Evolutionary conservation across 2,329 filamentous ascomycete species (phyloP).

Genomic region (Apiospora kogelbergensis): DNA sequence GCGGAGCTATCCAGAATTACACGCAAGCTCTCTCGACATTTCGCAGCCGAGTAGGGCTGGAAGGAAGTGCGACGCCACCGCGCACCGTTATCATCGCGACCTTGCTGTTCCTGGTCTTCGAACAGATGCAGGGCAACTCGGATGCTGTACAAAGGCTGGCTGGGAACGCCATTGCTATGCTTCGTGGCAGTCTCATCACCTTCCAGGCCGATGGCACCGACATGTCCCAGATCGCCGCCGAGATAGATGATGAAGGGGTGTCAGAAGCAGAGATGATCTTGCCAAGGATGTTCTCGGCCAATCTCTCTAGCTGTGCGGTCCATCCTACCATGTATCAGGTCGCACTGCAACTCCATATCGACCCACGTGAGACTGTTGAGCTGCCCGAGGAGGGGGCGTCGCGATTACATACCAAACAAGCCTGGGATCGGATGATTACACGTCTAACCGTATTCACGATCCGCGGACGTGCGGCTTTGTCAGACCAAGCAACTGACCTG

Average conservation of each 20-base stretch:
- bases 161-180: not conserved
- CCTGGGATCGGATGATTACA: slow-evolving; percentile 6
- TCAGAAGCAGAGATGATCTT: slow-evolving; percentile 3
- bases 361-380: not conserved
- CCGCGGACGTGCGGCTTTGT: not conserved
- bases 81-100: slow-evolving; percentile 3
- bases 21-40: slow-evolving; percentile 1
- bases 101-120: not conserved
- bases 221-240: not conserved
- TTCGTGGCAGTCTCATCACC: not conserved
- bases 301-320: not conserved
- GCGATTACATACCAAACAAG: not conserved
- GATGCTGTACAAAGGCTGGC: slow-evolving; percentile 1
- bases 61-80: not conserved
- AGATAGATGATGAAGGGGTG: slow-evolving; percentile 6
- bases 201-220: not conserved
- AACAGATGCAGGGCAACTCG: slow-evolving; percentile 10
- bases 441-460: not conserved
- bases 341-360: not conserved
- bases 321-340: not conserved
- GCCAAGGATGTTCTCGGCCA: not conserved
- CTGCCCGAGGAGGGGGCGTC: not conserved
- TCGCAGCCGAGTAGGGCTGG: not conserved
- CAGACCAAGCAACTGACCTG: not conserved
- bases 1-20: not conserved